phyloP scores from a whole-genome alignment of 371 early-diverging fungal genomes.

The Mortierella sp. region DNA sequence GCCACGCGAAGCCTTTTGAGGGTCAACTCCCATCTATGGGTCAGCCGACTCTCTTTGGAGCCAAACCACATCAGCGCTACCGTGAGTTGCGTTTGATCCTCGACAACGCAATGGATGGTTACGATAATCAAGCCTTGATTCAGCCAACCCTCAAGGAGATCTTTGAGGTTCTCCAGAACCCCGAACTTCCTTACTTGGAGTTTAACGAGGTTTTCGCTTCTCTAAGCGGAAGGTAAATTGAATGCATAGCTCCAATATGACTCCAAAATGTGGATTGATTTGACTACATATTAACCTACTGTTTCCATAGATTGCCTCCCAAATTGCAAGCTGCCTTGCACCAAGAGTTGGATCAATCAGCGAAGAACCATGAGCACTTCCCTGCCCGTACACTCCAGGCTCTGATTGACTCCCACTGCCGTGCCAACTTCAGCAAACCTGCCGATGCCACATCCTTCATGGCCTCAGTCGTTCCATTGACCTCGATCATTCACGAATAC shows the following conservation, averaged over 20 bases:
- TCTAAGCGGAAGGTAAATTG: conserved; percentile 79
- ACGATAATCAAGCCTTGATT: conserved; percentile 82
- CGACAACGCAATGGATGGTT: conserved; percentile 89
- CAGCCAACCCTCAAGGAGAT: conserved; percentile 79
- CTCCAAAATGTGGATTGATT: not conserved
- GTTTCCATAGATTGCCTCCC: conserved; percentile 72
- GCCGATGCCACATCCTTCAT: conserved; percentile 75
- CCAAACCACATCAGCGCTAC: conserved; percentile 89
- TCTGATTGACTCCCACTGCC: conserved; percentile 70
- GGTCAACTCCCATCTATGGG: conserved; percentile 88
- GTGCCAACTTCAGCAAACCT: conserved; percentile 65
- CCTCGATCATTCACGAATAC: conserved; percentile 76
- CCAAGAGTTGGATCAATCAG: conserved; percentile 58
- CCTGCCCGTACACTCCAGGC: conserved; percentile 79
- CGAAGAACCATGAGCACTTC: conserved; percentile 69
- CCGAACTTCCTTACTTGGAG: conserved; percentile 91
- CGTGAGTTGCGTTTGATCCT: conserved; percentile 71
- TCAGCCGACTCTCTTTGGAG: conserved; percentile 79
- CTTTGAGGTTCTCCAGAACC: conserved; percentile 78
- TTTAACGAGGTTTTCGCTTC: conserved; percentile 85
- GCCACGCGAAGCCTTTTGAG: conserved; percentile 89
- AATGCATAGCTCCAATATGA: not conserved
- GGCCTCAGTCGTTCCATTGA: conserved; percentile 75
- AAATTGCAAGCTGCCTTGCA: conserved; percentile 75
- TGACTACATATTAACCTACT: not conserved